A percentile compares a stretch with the other conserved stretches of the same genome.
phyloP scores from a whole-genome alignment of 2,329 filamentous ascomycete species.

The Nigrospora oryzae region DNA sequence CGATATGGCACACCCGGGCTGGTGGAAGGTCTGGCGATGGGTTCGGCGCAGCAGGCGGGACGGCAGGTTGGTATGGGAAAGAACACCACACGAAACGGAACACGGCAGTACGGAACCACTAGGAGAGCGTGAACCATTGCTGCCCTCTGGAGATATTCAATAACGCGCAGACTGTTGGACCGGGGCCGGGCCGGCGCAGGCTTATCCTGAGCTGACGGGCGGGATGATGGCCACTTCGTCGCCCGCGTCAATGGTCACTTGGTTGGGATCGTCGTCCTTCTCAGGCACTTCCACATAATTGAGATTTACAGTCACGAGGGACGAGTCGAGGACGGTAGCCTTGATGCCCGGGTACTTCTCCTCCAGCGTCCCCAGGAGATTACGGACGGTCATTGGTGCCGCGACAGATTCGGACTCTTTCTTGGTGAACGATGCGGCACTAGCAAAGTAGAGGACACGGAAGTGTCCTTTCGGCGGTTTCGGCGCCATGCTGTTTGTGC shows the following conservation, averaged over 20 bases:
- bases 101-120: neutral
- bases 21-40: slow-evolving; percentile 19
- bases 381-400: slow-evolving; percentile 54
- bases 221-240: slow-evolving; percentile 86
- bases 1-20: slow-evolving; percentile 9
- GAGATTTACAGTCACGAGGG: slow-evolving; percentile 71
- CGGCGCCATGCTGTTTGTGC: slow-evolving; percentile 12
- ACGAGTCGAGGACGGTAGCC: slow-evolving; percentile 60
- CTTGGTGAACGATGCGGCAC: slow-evolving; percentile 62
- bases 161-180: no score
- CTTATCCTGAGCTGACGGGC: slow-evolving; percentile 75
- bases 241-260: slow-evolving; percentile 53
- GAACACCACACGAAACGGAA: no score
- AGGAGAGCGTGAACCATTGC: slow-evolving; percentile 9
- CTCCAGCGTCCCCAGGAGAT: slow-evolving; percentile 63
- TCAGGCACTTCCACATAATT: slow-evolving; percentile 66
- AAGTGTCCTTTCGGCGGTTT: slow-evolving; percentile 58
- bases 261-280: slow-evolving; percentile 27
- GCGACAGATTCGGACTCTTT: slow-evolving; percentile 57
- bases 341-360: slow-evolving; percentile 61
- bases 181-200: no score
- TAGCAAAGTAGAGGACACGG: slow-evolving; percentile 75
- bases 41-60: slow-evolving; percentile 1
- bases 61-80: neutral
- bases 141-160: slow-evolving; percentile 2